Evolutionary conservation across 805 yeast species (phyloP).

Genomic region (Pachysolen tannophilus): DNA sequence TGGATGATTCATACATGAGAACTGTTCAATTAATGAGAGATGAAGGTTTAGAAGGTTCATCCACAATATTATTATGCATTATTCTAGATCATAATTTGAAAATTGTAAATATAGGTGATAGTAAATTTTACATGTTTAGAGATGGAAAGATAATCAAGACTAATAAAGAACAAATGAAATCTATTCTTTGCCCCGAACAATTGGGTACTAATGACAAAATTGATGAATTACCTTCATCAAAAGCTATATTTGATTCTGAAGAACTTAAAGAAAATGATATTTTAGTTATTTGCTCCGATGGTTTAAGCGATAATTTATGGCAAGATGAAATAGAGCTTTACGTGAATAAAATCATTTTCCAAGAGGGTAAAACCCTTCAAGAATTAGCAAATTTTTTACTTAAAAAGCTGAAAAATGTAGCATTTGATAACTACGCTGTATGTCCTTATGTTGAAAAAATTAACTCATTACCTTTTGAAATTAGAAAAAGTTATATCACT

Average conservation of each 20-base stretch:
- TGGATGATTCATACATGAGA: slow-evolving; percentile 40
- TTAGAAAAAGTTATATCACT: slow-evolving; percentile 22
- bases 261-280: slow-evolving; percentile 33
- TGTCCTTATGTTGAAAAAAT: slow-evolving; percentile 48
- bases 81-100: slow-evolving; percentile 37
- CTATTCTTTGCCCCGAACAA: slow-evolving; percentile 42
- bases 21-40: slow-evolving; percentile 43
- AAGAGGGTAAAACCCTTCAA: slow-evolving; percentile 23
- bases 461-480: slow-evolving; percentile 29
- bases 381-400: slow-evolving; percentile 32
- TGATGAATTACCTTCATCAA: slow-evolving; percentile 33
- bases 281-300: slow-evolving; percentile 42
- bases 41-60: slow-evolving; percentile 38
- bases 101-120: slow-evolving; percentile 46
- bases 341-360: slow-evolving; percentile 24
- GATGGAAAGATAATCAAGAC: slow-evolving; percentile 33
- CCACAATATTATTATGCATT: slow-evolving; percentile 41
- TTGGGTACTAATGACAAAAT: slow-evolving; percentile 41
- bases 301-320: slow-evolving; percentile 44
- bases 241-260: slow-evolving; percentile 37
- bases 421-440: slow-evolving; percentile 43
- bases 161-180: slow-evolving; percentile 38
- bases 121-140: slow-evolving; percentile 38
- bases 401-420: slow-evolving; percentile 37
- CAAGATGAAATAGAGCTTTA: slow-evolving; percentile 36